phyloP scores from a whole-genome alignment of 192 early-diverging fungal species.

The Backusella macrospora region DNA sequence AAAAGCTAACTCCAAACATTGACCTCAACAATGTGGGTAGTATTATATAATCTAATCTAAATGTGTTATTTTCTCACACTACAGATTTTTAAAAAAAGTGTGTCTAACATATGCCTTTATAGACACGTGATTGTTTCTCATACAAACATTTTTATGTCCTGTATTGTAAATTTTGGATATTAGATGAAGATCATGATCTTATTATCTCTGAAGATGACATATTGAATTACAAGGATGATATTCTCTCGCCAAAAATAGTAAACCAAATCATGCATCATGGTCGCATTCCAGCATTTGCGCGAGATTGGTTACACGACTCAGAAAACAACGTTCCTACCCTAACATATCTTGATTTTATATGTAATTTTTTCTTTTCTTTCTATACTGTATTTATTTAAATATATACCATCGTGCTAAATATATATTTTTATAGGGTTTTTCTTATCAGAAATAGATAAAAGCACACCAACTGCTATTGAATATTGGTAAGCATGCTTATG shows the following conservation, averaged over 20 bases:
- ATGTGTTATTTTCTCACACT: not conserved
- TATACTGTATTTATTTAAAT: not conserved
- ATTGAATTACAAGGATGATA: constrained; percentile 69
- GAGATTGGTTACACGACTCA: constrained; percentile 5
- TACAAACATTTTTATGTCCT: constrained; percentile 99
- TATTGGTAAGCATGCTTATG: constrained; percentile 35
- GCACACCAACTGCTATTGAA: constrained; percentile 37
- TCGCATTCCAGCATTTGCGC: constrained; percentile 40
- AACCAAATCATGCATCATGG: constrained; percentile 74
- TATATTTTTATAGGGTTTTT: constrained; percentile 39
- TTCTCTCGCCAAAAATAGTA: constrained; percentile 70
- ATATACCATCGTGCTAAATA: not conserved
- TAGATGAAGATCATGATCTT: constrained; percentile 89
- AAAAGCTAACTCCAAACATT: constrained; percentile 65
- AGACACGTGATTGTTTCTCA: constrained; percentile 85
- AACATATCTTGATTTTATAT: constrained; percentile 45
- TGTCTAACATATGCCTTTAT: constrained; percentile 24
- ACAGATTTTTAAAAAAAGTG: not conserved
- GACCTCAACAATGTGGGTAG: constrained; percentile 69
- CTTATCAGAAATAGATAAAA: constrained; percentile 42
- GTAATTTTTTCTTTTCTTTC: constrained; percentile 27
- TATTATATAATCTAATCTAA: not conserved
- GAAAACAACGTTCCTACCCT: not conserved
- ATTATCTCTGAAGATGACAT: constrained; percentile 72
- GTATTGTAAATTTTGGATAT: constrained; percentile 96